These are phyloP conservation scores for Heterobasidion parviporum DNA, from an alignment of 1,284 basidiomycete genomes.

Conservation along the genomic window DNA sequence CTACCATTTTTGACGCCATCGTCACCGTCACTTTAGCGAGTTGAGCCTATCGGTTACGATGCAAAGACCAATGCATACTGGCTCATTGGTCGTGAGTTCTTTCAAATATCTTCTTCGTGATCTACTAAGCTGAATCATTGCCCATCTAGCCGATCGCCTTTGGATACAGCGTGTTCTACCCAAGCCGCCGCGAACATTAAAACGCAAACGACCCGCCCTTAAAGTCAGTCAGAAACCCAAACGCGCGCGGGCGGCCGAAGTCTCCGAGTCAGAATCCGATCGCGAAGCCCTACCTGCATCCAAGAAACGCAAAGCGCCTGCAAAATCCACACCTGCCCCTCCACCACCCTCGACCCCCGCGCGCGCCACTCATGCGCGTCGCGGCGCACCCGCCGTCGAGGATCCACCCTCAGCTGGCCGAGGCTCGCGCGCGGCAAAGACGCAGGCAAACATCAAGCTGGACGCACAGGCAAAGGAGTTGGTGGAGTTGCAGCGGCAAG, in stretches of 20 bases:
- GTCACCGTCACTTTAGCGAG: conserved; percentile 40
- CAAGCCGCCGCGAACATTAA: conserved; percentile 38
- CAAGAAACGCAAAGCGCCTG: conserved; percentile 17
- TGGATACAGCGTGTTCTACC: conserved; percentile 78
- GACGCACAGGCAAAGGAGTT: conserved; percentile 63
- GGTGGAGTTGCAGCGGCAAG: conserved; percentile 50
- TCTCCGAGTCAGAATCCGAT: conserved; percentile 17
- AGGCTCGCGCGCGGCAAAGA: conserved; percentile 54
- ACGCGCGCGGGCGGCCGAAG: conserved; percentile 10
- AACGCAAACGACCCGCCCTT: conserved; percentile 41
- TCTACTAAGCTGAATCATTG: conserved; percentile 1
- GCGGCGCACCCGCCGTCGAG: conserved; percentile 8
- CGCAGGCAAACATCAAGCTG: conserved; percentile 59
- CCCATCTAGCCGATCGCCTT: conserved; percentile 59
- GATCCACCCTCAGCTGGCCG: conserved; percentile 21
- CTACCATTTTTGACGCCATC: not conserved
- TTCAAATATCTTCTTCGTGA: not conserved
- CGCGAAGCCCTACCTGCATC: conserved; percentile 10
- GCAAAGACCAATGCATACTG: conserved; percentile 78
- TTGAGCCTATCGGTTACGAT: conserved; percentile 85
- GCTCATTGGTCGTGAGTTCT: conserved; percentile 69
- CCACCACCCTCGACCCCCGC: not conserved
- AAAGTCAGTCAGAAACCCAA: conserved; percentile 8
- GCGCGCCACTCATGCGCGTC: conserved; percentile 18
- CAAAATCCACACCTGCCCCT: not conserved